A percentile compares a stretch with the other conserved stretches of the same genome.
Conservation (phyloP, 208 protist genomes). For the Tritrichomonas musculus region DNA sequence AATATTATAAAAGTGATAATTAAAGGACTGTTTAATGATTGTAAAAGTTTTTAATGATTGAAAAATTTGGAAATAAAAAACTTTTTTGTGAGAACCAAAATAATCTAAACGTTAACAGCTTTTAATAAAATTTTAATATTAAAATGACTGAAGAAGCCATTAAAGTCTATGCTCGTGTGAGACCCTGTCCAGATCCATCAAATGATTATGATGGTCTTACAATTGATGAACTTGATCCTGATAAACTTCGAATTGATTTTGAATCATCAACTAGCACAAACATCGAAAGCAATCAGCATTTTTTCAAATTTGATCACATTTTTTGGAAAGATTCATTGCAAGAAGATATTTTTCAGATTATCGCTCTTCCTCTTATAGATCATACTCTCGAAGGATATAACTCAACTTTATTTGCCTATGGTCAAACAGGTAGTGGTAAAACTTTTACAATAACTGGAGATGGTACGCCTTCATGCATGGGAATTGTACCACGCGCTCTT, state of each 20-base stretch:
- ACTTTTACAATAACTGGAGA: slow-evolving; percentile 30
- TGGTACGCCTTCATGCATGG: not conserved
- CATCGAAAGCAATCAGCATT: not conserved
- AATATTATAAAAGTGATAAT: too few species aligned
- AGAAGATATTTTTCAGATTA: not conserved
- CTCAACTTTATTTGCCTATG: slow-evolving; percentile 28
- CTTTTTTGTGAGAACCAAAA: too few species aligned
- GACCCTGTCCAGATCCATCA: not conserved
- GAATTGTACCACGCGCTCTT: slow-evolving; percentile 9
- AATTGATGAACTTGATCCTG: not conserved
- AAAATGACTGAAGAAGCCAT: not conserved
- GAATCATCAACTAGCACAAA: not conserved
- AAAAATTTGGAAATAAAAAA: too few species aligned
- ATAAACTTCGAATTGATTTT: not conserved
- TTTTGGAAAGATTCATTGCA: slow-evolving; percentile 4
- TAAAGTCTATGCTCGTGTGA: slow-evolving; percentile 3
- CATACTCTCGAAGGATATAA: not conserved
- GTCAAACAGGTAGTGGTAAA: slow-evolving; percentile 26
- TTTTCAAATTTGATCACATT: not conserved
- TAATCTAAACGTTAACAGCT: too few species aligned
- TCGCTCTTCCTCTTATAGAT: not conserved
- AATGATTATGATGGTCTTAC: not conserved
- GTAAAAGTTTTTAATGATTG: too few species aligned
- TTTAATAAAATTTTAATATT: too few species aligned
- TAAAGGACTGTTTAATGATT: too few species aligned